Conservation (phyloP, 1,284 basidiomycete genomes). For the Ceratobasidium sp. region DNA sequence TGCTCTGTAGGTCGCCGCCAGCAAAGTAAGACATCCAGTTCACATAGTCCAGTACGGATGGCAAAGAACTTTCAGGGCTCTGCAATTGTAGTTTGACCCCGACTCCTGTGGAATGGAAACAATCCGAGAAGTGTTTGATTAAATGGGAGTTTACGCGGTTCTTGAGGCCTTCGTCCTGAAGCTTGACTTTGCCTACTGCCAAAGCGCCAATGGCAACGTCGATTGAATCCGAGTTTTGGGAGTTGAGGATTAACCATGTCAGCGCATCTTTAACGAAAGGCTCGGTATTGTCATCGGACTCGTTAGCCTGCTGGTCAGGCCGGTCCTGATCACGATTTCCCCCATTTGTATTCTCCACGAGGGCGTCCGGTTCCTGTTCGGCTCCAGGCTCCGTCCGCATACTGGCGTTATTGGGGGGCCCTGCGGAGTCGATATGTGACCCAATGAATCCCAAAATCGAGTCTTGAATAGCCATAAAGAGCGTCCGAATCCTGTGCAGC, state of each 20-base stretch:
- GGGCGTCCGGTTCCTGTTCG: too few species aligned
- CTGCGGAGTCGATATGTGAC: too few species aligned
- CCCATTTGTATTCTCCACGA: too few species aligned
- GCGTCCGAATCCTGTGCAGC: too few species aligned
- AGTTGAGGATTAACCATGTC: constrained; percentile 8
- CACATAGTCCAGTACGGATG: neutral
- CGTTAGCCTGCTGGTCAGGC: neutral
- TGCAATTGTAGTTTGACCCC: neutral
- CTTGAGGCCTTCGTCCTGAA: neutral
- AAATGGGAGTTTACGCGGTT: constrained; percentile 1
- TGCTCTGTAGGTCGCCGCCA: neutral
- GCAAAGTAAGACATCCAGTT: constrained; percentile 30
- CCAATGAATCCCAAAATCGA: too few species aligned
- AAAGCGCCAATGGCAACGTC: constrained; percentile 29
- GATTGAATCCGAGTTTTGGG: constrained; percentile 5
- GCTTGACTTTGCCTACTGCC: neutral
- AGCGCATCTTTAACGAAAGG: constrained; percentile 20
- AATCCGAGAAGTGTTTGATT: constrained; percentile 28
- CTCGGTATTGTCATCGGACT: neutral
- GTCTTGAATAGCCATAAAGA: too few species aligned
- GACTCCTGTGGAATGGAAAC: neutral
- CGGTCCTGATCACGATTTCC: too few species aligned
- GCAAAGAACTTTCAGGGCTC: neutral
- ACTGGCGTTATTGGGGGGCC: too few species aligned
- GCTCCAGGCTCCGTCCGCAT: too few species aligned